Base-by-base conservation (phyloP, 345 rosid genomes). In the Citrus mangshanensis region DNA sequence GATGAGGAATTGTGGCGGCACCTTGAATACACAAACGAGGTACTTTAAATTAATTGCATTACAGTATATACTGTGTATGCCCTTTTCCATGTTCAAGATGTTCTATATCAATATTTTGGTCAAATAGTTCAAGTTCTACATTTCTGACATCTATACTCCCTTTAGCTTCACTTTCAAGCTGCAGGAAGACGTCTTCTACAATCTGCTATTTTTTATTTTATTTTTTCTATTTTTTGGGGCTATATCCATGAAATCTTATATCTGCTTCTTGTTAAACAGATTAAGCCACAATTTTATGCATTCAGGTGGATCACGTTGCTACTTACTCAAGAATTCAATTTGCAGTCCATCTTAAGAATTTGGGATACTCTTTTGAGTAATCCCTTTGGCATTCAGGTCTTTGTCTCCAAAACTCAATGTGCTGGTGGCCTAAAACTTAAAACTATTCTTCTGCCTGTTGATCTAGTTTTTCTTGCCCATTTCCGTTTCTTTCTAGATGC, bases 311-410 rank as follows among this genome's bases (percentile, higher is more conserved):
- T 87, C 78, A 92, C 95, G 32, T 75, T 92, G 84, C 83, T 92
- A 54, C 93, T 92, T 38, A 89, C 93, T 62, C 92, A 92, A 83
- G 96, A 92, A 84, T 92, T 92, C 82, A 80, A 83, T 79, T 86
- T 90, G 68, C 90, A 84, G 30, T 80, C 89, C 65, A 89, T 92
- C 82, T 79, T 89, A 76, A 84, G 96, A 83, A 92, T 92, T 61
- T 92, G 96, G 96, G 92, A 92, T 85, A 82, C 93, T 83, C 87
- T 92, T 80, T 77, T 92, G 71, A 86, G 96, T 72, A 89, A 87
- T 83, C 90, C 90, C 16, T 89, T 69, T 61, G 93, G 93, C 18
- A 74, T 89, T 75, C 90, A 90, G 93, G 93, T 89, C 61, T 68
- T 37, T 82, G 67, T 65, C 66, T 40, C 49, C 19, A 6, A 66